Base-by-base conservation (phyloP, 2,329 filamentous ascomycete genomes). In the Metarhizium humberi region DNA sequence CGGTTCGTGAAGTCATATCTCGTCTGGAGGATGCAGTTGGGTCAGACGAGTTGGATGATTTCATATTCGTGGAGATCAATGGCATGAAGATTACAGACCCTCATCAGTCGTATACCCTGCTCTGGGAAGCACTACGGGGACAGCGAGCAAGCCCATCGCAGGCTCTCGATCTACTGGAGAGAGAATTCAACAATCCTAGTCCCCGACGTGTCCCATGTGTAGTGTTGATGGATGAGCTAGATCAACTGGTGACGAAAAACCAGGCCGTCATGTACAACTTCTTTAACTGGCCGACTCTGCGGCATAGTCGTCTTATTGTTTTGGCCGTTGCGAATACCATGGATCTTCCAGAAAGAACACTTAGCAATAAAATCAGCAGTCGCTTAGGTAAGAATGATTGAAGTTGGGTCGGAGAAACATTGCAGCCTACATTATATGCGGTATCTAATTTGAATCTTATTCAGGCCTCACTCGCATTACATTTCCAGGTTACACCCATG, bases 181-280 rank as follows among this genome's bases (percentile, higher is more conserved):
- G 88, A 53, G 94, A 99, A 67, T 99, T 99, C 68, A 92, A 84
- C 56, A 86, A 92, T 57, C 94, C 95, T 0, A 95, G 87, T 57
- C 94, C 94, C 29, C 83, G 94, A 52, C 82, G 94, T 58, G 90
- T 95, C 6, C 94, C 95, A 1, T 97, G 92, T 67, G 94, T 99
- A 14, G 94, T 99, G 2, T 75, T 99, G 52, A 99, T 99, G 94
- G 94, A 99, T 66, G 94, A 99, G 72, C 79, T 99, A 50, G 94
- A 99, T 68, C 94, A 99, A 72, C 81, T 99, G 7, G 95, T 99
- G 5, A 99, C 94, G 13, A 94, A 92, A 67, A 97, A 96, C 65
- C 95, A 99, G 70, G 92, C 90, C n/a, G 94, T 99, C 72, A 99
- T 99, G 94, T 99, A 99, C 75, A 99, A 99, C 71, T 99, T 99